Conservation (phyloP, 1,139 yeast genomes). For the Pneumocystis murina region DNA sequence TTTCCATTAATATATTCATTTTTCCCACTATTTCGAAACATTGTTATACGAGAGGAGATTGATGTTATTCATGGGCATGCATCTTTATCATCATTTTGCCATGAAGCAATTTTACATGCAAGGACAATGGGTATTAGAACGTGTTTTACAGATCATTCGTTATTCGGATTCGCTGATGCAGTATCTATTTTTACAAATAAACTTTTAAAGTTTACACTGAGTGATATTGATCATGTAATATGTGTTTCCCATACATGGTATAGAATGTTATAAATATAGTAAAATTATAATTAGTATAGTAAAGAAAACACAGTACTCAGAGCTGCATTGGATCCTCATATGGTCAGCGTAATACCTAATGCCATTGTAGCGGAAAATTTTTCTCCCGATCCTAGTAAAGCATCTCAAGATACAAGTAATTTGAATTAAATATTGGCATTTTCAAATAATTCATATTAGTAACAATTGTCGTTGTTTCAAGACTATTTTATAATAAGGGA, state of each 20-base stretch:
- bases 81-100: slow-evolving; percentile 69
- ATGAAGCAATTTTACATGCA: slow-evolving; percentile 81
- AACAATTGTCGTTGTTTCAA: slow-evolving; percentile 82
- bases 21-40: slow-evolving; percentile 72
- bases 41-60: slow-evolving; percentile 68
- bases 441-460: slow-evolving; percentile 9
- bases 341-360: slow-evolving; percentile 85
- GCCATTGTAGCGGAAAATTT: slow-evolving; percentile 83
- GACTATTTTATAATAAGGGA: slow-evolving; percentile 92
- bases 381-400: slow-evolving; percentile 35
- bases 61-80: slow-evolving; percentile 95
- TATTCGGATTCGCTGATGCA: slow-evolving; percentile 84
- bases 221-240: slow-evolving; percentile 81
- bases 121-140: slow-evolving; percentile 85
- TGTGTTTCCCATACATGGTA: slow-evolving; percentile 87
- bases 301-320: slow-evolving; percentile 88
- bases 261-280: not conserved
- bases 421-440: not conserved
- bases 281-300: slow-evolving; percentile 10
- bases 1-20: slow-evolving; percentile 82
- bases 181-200: slow-evolving; percentile 79
- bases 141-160: slow-evolving; percentile 87
- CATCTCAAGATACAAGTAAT: slow-evolving; percentile 18
- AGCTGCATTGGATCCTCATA: slow-evolving; percentile 63
- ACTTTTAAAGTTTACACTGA: slow-evolving; percentile 62